Evolutionary conservation across 2,329 filamentous ascomycete genomes (phyloP).

Genomic region (Amylocarpus encephaloides): DNA sequence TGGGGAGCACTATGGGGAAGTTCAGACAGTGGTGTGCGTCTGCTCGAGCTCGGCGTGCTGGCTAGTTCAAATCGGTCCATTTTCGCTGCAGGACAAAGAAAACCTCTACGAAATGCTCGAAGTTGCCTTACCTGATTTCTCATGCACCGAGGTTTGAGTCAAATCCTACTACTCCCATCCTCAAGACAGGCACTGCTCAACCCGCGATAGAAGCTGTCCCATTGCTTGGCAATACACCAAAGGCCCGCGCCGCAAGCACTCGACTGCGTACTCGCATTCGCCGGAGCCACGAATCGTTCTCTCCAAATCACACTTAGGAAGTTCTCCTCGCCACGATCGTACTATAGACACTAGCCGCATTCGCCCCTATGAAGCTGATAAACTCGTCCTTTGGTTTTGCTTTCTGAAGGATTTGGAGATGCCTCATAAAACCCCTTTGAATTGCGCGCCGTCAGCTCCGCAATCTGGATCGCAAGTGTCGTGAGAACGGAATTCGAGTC

Average conservation of each 20-base stretch:
- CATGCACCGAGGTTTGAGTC: neutral
- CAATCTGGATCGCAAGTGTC: conserved; percentile 46
- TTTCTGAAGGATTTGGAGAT: conserved; percentile 47
- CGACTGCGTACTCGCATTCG: conserved; percentile 54
- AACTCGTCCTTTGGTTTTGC: conserved; percentile 45
- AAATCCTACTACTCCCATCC: too few relatives aligned
- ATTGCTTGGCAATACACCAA: conserved; percentile 5
- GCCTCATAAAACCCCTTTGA: conserved; percentile 69
- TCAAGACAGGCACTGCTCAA: neutral
- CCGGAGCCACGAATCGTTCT: conserved; percentile 47
- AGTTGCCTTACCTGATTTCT: neutral
- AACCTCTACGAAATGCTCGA: too few relatives aligned
- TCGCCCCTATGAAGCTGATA: conserved; percentile 49
- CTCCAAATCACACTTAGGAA: conserved; percentile 57
- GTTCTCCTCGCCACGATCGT: conserved; percentile 43
- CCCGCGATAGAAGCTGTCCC: neutral
- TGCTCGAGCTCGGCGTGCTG: too few relatives aligned
- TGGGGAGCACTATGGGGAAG: too few relatives aligned
- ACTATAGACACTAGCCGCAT: conserved; percentile 61
- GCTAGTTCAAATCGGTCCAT: too few relatives aligned
- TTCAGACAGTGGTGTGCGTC: too few relatives aligned
- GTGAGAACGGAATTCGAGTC: conserved; percentile 41
- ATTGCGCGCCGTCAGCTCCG: conserved; percentile 51
- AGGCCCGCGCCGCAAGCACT: conserved; percentile 49
- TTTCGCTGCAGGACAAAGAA: too few relatives aligned